These are phyloP conservation scores for Sphagnum fallax DNA, from an alignment of 228 moss, liverwort and hornwort species.

Conservation along the genomic window DNA sequence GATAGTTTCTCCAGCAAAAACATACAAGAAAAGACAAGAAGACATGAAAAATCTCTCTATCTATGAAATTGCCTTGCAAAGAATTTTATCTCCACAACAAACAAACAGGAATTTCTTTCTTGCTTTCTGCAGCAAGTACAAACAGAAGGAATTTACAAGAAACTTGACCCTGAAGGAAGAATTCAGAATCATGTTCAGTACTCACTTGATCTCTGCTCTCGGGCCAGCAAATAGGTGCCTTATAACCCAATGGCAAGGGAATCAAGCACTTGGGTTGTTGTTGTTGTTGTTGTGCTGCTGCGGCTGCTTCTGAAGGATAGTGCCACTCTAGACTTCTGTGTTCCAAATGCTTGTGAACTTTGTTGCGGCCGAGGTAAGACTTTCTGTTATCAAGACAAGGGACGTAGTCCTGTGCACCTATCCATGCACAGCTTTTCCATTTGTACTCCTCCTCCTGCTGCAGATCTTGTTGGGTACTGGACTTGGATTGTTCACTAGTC, in stretches of 20 bases:
- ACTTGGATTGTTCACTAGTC: no score
- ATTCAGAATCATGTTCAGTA: no score
- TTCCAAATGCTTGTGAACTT: constrained; percentile 53
- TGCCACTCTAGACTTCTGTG: constrained; percentile 65
- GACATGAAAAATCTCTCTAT: no score
- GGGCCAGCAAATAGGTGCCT: constrained; percentile 67
- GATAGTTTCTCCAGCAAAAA: no score
- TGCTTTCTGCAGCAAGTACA: no score
- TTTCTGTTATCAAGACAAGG: constrained; percentile 77
- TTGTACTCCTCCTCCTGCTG: constrained; percentile 2
- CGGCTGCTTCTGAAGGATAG: constrained; percentile 50
- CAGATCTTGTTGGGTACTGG: background rate
- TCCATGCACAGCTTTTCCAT: constrained; percentile 58
- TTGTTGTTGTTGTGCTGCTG: constrained; percentile 23
- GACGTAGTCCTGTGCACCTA: constrained; percentile 71
- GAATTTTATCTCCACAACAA: no score
- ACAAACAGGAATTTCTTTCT: no score
- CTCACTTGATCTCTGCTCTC: constrained; percentile 56
- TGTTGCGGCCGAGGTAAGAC: constrained; percentile 32
- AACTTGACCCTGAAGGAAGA: background rate
- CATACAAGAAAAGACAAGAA: no score
- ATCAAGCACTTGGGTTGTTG: constrained; percentile 49
- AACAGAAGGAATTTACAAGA: no score
- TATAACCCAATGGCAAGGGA: constrained; percentile 72
- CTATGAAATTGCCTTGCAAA: no score